Percentiles rank a stretch among this genome's conserved stretches.
phyloP scores from a whole-genome alignment of 257 asterid genomes.

The Marsdenia floribunda region DNA sequence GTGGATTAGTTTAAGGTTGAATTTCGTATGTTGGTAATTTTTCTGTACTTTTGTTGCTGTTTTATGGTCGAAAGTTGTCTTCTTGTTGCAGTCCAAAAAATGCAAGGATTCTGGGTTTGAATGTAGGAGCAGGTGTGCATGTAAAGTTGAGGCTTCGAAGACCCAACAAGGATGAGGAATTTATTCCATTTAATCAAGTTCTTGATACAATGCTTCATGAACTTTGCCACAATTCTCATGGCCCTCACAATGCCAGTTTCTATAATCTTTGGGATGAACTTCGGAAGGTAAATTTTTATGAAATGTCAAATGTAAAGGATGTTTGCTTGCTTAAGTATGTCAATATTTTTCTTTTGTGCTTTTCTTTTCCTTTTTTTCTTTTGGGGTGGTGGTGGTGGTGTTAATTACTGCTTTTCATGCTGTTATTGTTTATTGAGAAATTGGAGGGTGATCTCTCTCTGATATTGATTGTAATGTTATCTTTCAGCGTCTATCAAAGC shows the following conservation, averaged over 20 bases:
- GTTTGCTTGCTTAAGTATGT: neutral
- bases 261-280: slow-evolving; percentile 94
- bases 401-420: neutral
- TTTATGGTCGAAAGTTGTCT: neutral
- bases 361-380: neutral
- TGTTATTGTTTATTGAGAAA: neutral
- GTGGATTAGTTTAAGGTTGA: neutral
- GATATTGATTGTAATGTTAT: neutral
- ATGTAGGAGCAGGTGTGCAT: slow-evolving; percentile 69
- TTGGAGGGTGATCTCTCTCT: neutral
- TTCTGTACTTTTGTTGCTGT: neutral
- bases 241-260: slow-evolving; percentile 84
- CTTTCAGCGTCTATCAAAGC: neutral
- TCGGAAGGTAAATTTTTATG: slow-evolving; percentile 50
- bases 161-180: slow-evolving; percentile 60
- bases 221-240: slow-evolving; percentile 80
- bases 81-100: slow-evolving; percentile 57
- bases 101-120: slow-evolving; percentile 58
- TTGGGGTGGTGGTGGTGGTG: too few species aligned
- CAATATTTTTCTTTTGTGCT: neutral
- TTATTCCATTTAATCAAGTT: slow-evolving; percentile 62
- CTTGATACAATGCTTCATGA: slow-evolving; percentile 97
- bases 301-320: neutral
- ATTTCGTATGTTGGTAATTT: neutral
- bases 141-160: slow-evolving; percentile 85